A percentile compares a stretch with the other conserved stretches of the same genome.
Evolutionary conservation across 2,329 filamentous ascomycete species (phyloP).

Genomic region (Curvularia sp.): DNA sequence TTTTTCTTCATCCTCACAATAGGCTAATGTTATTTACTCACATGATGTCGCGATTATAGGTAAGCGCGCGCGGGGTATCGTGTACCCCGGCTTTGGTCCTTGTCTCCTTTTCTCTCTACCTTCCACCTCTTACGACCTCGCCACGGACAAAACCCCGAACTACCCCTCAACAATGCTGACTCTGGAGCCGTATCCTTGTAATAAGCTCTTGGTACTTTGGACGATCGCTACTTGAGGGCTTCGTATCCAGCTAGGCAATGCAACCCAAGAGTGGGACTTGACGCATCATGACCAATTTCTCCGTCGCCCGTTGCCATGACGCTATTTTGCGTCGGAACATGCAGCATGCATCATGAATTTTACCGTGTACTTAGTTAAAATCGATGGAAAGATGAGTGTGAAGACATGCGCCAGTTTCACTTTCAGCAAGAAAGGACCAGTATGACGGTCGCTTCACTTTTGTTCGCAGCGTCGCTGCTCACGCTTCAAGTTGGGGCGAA

Average conservation of each 20-base stretch:
- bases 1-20: background rate
- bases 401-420: background rate
- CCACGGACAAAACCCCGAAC: slow-evolving; percentile 1
- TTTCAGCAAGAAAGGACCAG: background rate
- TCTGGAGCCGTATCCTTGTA: background rate
- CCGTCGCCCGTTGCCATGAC: slow-evolving; percentile 9
- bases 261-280: slow-evolving; percentile 12
- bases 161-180: slow-evolving; percentile 11
- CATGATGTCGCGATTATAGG: background rate
- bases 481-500: slow-evolving; percentile 22
- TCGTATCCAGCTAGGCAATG: slow-evolving; percentile 1
- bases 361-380: slow-evolving; percentile 1
- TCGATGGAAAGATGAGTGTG: background rate
- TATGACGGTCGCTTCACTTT: background rate
- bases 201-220: background rate
- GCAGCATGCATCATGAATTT: background rate
- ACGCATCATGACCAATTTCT: slow-evolving; percentile 12
- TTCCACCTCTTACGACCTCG: background rate
- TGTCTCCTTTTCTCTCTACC: background rate
- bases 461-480: slow-evolving; percentile 15
- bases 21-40: background rate
- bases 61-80: background rate
- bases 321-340: slow-evolving; percentile 1
- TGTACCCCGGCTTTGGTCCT: background rate
- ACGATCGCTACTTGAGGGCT: slow-evolving; percentile 2